Base-by-base conservation (phyloP, 805 yeast species). In the Sugiyamaella chiloensis region DNA sequence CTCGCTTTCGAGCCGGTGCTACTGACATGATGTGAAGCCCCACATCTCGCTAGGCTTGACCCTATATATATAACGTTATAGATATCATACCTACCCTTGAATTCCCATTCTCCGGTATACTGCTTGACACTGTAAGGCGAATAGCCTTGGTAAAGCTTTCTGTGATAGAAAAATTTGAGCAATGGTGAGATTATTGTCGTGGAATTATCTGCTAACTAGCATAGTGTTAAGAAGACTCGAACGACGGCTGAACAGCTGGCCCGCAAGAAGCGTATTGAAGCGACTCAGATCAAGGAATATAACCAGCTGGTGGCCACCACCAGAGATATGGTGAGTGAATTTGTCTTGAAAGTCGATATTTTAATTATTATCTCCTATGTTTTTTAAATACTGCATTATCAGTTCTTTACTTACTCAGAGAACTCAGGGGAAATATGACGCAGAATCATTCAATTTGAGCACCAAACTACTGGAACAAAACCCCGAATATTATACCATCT, bases 401-500 rank as follows among this genome's bases (percentile, higher is more conserved):
- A 8, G 30, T 11, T 21, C 14, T n/a, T 19, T 14, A 4, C 37
- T 34, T 42, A 26, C 29, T 48, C 60, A 75, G 57, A 57, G 56
- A 17, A 30, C 50, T 1, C 54, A 62, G 2, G 49, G 60, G 3
- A 34, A 34, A 1, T 73, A 68, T 46, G 64, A 62, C 17, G 57
- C 59, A 0, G 70, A 67, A 2, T 62, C 78, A 0, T 70, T 88
- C 21, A 69, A 72, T 1, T 60, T 71, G 19, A 84, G 95, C 0
- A 74, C 85, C 0, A 66, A 69, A 16, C 56, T 90, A 11, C 69
- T 93, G 17, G 65, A 71, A 6, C 59, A 77, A 43, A 89, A 90
- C 58, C 96, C 97, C 0, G 98, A 93, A 61, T 77, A 84, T 53
- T 90, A 90, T 64, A 81, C 96, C 0, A 72, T 80, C 0, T 93